Conservation (phyloP, 306 rosid genomes). For the Glycine latifolia region DNA sequence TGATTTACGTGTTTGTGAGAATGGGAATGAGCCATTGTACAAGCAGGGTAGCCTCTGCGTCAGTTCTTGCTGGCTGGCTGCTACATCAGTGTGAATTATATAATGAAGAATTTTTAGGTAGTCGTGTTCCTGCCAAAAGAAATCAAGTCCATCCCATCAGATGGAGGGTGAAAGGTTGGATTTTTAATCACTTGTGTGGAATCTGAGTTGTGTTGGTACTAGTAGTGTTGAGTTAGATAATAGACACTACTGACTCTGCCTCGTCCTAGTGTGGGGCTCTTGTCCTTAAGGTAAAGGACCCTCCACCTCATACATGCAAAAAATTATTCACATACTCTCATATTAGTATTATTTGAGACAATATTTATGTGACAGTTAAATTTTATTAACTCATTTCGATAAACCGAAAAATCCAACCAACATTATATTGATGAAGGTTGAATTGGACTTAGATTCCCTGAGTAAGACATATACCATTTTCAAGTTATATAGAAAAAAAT, state of each 20-base stretch:
- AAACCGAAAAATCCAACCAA: too few relatives aligned
- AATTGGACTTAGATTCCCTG: neutral
- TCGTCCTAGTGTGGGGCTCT: slow-evolving; percentile 42
- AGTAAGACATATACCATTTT: too few relatives aligned
- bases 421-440: too few relatives aligned
- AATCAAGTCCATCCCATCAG: slow-evolving; percentile 51
- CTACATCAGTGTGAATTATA: slow-evolving; percentile 11
- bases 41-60: too few relatives aligned
- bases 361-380: neutral
- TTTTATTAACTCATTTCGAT: neutral
- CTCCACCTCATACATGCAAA: slow-evolving; percentile 12
- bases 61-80: too few relatives aligned
- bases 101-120: slow-evolving; percentile 51
- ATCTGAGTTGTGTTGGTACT: slow-evolving; percentile 37
- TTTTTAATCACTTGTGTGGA: slow-evolving; percentile 45
- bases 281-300: slow-evolving; percentile 39
- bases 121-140: slow-evolving; percentile 52
- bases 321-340: neutral
- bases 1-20: too few relatives aligned
- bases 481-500: too few relatives aligned
- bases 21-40: too few relatives aligned
- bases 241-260: slow-evolving; percentile 31
- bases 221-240: slow-evolving; percentile 27
- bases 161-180: slow-evolving; percentile 2
- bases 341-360: neutral